Percentiles rank a stretch among this genome's conserved stretches.
phyloP scores from a whole-genome alignment of 345 rosid genomes.

The Lumnitzera littorea region DNA sequence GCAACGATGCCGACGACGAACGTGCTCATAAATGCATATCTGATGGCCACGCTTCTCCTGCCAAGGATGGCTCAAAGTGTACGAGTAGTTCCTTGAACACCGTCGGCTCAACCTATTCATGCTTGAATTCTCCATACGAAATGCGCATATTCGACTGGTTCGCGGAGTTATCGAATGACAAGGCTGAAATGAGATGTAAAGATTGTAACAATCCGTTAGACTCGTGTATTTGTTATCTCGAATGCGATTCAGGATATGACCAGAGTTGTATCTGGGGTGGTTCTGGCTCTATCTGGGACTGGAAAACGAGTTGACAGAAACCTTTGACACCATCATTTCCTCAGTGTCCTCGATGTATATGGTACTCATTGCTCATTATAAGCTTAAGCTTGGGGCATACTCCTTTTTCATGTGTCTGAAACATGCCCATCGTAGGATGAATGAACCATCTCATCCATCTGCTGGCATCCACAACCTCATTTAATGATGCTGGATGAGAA shows the following conservation, averaged over 20 bases:
- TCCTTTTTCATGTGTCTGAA: too few relatives aligned
- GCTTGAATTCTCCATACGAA: conserved; percentile 45
- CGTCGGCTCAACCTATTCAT: background rate
- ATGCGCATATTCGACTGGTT: conserved; percentile 45
- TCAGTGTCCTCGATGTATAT: too few relatives aligned
- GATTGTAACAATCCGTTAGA: conserved; percentile 15
- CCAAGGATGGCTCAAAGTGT: conserved; percentile 8
- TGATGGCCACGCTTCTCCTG: conserved; percentile 8
- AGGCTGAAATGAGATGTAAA: conserved; percentile 15
- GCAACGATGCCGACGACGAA: conserved; percentile 6
- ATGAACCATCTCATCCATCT: too few relatives aligned
- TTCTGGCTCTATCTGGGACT: conserved; percentile 1
- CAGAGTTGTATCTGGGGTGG: background rate
- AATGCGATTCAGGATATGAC: background rate
- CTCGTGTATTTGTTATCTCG: conserved; percentile 8
- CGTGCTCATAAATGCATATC: conserved; percentile 2
- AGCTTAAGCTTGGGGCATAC: too few relatives aligned
- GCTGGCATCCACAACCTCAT: too few relatives aligned
- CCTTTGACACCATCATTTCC: too few relatives aligned
- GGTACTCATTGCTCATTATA: too few relatives aligned
- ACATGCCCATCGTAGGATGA: too few relatives aligned
- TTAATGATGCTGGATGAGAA: too few relatives aligned
- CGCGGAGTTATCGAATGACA: conserved; percentile 25
- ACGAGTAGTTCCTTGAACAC: conserved; percentile 8
- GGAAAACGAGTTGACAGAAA: background rate